Evolutionary conservation across 2,329 filamentous ascomycete species (phyloP), one percentile per base, ranked within the genome.

Genomic region (Paecilomyces niveus): DNA sequence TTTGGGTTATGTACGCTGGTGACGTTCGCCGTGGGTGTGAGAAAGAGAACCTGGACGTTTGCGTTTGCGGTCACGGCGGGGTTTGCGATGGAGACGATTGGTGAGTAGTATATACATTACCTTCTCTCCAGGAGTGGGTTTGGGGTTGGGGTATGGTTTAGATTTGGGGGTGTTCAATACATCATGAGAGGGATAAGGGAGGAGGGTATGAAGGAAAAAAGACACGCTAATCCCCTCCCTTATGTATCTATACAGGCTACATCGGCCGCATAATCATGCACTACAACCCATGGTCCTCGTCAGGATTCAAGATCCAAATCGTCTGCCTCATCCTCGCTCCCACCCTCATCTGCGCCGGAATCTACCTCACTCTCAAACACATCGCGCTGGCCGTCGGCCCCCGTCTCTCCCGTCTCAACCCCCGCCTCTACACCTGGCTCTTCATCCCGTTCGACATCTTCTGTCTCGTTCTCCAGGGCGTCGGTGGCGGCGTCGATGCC

Each of bases 281-380:
- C 67, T 64, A 73, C 58, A 77, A 83, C 61, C 76, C 79, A 0
- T 83, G 77, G 64, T 67, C 70, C 56, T 65, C 71, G 13, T 62
- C 70, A 13, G 74, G 74, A 2, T 83, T 83, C 65, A 65, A 82
- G 39, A 67, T 78, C 67, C 80, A 75, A 56, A 77, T 68, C 32
- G 60, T 61, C 57, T 65, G 64, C 33, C 58, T 68, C 35, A 68
- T 62, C 31, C 61, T 68, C 22, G 66, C 63, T 7, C 67, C 67
- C 3, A 65, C 84, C 31, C 78, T 87, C 59, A 76, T 86, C 71
- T 85, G 83, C 71, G 83, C 84, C 62, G 80, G 78, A 66, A 81
- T 87, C 70, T 88, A 87, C 74, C 80, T 88, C 26, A 85, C 82
- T 3, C 80, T 87, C 59, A 85, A 85, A 70, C 84, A 86, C 75